These are phyloP conservation scores for Rubroboletus satanas DNA, from an alignment of 768 basidiomycete genomes.

Conservation along the genomic window DNA sequence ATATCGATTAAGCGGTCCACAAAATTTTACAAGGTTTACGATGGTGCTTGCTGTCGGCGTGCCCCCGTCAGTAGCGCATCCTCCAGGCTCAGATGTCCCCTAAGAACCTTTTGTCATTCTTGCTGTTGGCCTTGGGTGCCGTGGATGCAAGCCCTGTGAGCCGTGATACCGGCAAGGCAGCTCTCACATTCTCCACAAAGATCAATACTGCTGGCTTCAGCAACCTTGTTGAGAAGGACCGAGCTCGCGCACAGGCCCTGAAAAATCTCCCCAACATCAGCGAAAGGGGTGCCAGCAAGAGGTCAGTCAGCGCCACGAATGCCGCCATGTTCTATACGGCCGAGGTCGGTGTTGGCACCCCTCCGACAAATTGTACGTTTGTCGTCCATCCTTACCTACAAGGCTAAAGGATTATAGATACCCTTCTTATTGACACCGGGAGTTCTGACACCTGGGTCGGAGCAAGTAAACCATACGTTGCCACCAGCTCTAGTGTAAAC, in stretches of 20 bases:
- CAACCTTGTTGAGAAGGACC: slow-evolving; percentile 20
- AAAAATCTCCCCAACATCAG: background rate
- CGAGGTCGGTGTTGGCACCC: slow-evolving; percentile 28
- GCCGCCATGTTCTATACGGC: slow-evolving; percentile 27
- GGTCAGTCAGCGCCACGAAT: slow-evolving; percentile 18
- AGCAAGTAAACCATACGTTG: slow-evolving; percentile 17
- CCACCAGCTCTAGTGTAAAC: slow-evolving; percentile 14
- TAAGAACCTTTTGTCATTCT: slow-evolving; percentile 2
- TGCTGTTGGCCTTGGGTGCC: slow-evolving; percentile 8
- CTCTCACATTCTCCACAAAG: slow-evolving; percentile 13
- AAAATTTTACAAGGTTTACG: too few species aligned
- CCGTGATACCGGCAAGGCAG: slow-evolving; percentile 6
- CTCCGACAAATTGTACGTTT: slow-evolving; percentile 26
- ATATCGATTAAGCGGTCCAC: too few species aligned
- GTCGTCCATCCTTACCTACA: background rate
- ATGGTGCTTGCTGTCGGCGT: too few species aligned
- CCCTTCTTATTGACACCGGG: slow-evolving; percentile 32
- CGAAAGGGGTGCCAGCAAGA: background rate
- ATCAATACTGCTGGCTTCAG: slow-evolving; percentile 7
- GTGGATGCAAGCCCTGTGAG: slow-evolving; percentile 6
- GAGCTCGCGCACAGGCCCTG: slow-evolving; percentile 18
- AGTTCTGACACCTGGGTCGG: slow-evolving; percentile 34
- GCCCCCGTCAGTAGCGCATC: background rate
- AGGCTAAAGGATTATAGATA: slow-evolving; percentile 13
- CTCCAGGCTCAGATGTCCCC: background rate